These are phyloP conservation scores for Lasiodiplodia hormozganensis DNA, from an alignment of 2,329 filamentous ascomycete species.

Conservation along the genomic window DNA sequence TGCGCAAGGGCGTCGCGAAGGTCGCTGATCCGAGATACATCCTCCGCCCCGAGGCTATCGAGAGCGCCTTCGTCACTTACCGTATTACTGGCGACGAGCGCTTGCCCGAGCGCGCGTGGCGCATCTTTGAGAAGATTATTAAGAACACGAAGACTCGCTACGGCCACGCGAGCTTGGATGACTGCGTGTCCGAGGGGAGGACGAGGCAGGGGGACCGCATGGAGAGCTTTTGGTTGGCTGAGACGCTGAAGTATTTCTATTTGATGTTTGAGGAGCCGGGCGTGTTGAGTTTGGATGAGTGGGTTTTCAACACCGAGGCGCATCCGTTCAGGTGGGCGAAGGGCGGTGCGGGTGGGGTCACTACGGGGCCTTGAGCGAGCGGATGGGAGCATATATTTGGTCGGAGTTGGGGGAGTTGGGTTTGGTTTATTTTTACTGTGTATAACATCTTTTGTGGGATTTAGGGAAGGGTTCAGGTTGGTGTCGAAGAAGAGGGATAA, in stretches of 20 bases:
- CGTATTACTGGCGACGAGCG: constrained; percentile 55
- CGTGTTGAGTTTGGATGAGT: constrained; percentile 54
- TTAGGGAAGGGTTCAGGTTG: too few relatives aligned
- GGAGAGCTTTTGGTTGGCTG: constrained; percentile 59
- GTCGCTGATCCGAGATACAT: constrained; percentile 22
- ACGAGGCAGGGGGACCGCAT: constrained; percentile 52
- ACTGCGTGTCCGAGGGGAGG: constrained; percentile 46
- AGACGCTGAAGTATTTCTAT: constrained; percentile 60
- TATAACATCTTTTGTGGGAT: too few relatives aligned
- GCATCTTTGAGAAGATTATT: constrained; percentile 56
- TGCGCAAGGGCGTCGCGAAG: constrained; percentile 25
- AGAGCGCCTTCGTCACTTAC: constrained; percentile 64
- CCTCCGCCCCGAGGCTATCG: constrained; percentile 62
- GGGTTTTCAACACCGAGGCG: constrained; percentile 49
- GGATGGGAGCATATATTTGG: not conserved
- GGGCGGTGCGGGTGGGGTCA: not conserved
- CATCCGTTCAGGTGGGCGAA: constrained; percentile 25
- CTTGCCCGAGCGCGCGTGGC: constrained; percentile 55
- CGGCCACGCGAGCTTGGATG: constrained; percentile 54
- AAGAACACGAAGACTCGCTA: constrained; percentile 51
- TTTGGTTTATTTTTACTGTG: too few relatives aligned
- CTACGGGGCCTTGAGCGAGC: not conserved
- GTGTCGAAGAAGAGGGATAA: too few relatives aligned
- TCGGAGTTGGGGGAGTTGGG: not conserved
- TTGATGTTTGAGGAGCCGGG: constrained; percentile 53